Evolutionary conservation across 2,329 filamentous ascomycete genomes (phyloP), one percentile per base, ranked within the genome.

Genomic region (Aspergillus piperis): DNA sequence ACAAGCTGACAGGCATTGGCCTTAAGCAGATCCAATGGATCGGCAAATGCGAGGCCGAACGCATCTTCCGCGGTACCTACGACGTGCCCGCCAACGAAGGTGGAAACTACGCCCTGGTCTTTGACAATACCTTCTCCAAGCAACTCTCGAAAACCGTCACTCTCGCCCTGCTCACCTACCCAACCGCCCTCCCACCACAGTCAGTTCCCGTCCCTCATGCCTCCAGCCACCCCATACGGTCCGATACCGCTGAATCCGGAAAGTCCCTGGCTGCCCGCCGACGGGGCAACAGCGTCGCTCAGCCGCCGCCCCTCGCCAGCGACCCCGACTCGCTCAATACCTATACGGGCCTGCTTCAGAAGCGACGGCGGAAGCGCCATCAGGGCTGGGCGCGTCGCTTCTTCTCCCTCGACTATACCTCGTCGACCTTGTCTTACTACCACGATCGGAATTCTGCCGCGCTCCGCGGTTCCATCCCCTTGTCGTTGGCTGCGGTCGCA

Each of bases 81-180:
- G 90, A 96, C 72, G 91, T 98, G 23, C 81, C 81, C 0, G 71
- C 81, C 7, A 87, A 87, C 36, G 87, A 95, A 64, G 91, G 88
- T 23, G 95, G 95, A 71, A 97, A 96, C 86, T 99, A 96, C 74
- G 95, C 93, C 59, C 82, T 99, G 62, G 92, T 98, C 32, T 96
- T 99, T 72, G 95, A 99, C 84, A 99, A 99, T 73, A 99, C 95
- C 27, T 99, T 99, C 75, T 96, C 93, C 62, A 98, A 97, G 79
- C 91, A 89, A 75, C 89, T 90, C 44, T 95, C 93, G 56, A 99
- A 99, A 80, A 96, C 90, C 30, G 92, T 92, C 19, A 98, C 94
- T 7, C 91, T 99, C 71, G 93, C 97, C 38, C 86, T 99, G 55
- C 85, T 98, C 74, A 98, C 92, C 41, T 97, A 98, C 71, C 93